Evolutionary conservation across 2,329 filamentous ascomycete genomes (phyloP).

Genomic region (Amauroascus niger): DNA sequence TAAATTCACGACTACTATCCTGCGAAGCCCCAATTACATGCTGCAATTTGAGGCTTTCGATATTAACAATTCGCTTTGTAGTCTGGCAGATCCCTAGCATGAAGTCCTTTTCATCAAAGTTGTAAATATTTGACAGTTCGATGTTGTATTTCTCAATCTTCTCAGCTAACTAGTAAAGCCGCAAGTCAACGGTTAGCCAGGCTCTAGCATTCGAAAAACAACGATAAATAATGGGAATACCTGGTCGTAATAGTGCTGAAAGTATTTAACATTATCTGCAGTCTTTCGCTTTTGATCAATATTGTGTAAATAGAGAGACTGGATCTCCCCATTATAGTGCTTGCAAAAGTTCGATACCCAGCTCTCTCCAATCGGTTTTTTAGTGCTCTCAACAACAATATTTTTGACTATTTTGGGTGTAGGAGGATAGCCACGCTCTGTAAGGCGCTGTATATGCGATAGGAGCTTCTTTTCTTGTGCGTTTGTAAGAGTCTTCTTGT

Average conservation of each 20-base stretch:
- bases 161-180: background rate
- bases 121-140: conserved; percentile 9
- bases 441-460: conserved; percentile 2
- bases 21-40: background rate
- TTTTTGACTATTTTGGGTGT: background rate
- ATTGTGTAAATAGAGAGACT: background rate
- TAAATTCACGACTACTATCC: background rate
- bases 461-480: conserved; percentile 3
- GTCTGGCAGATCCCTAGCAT: background rate
- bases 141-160: conserved; percentile 11
- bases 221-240: conserved; percentile 2
- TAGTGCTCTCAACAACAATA: conserved; percentile 1
- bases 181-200: background rate
- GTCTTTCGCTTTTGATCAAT: conserved; percentile 5
- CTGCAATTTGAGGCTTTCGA: background rate
- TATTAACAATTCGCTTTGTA: conserved; percentile 5
- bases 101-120: conserved; percentile 13
- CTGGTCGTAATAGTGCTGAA: conserved; percentile 4
- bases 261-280: conserved; percentile 11
- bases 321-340: background rate
- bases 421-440: background rate
- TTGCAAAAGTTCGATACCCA: conserved; percentile 1
- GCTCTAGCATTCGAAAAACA: background rate
- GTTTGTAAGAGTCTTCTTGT: background rate
- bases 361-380: background rate